A percentile compares a stretch with the other conserved stretches of the same genome.
These are phyloP conservation scores for Cardamine occulta DNA, from an alignment of 345 rosid species.

Conservation along the genomic window DNA sequence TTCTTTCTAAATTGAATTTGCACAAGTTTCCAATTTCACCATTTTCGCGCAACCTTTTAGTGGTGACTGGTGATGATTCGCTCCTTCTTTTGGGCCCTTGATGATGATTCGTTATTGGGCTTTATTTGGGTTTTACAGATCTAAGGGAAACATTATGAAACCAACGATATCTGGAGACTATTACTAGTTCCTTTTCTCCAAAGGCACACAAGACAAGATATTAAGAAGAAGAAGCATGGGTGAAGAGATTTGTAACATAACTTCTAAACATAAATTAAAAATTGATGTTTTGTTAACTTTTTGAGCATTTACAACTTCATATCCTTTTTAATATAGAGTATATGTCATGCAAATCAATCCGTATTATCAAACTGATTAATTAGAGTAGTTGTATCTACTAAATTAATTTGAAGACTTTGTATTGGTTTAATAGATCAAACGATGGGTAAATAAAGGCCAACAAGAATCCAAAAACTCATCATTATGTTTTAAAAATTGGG, in stretches of 20 bases:
- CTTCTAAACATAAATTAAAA: no score
- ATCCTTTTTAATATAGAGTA: no score
- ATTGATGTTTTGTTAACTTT: no score
- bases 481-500: slow-evolving; percentile 12
- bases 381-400: neutral
- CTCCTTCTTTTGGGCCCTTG: neutral
- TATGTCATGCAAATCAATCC: no score
- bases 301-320: no score
- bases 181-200: no score
- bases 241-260: no score
- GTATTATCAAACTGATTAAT: neutral
- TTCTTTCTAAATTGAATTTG: neutral
- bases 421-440: neutral
- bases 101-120: neutral
- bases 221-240: no score
- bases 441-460: no score
- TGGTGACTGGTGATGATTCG: neutral
- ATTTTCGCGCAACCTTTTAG: neutral
- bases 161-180: no score
- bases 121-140: neutral
- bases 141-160: neutral
- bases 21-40: neutral
- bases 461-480: neutral
- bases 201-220: no score
- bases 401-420: neutral